Base-by-base conservation (phyloP, 2,329 filamentous ascomycete genomes). In the Sphaerulina vaccinii region DNA sequence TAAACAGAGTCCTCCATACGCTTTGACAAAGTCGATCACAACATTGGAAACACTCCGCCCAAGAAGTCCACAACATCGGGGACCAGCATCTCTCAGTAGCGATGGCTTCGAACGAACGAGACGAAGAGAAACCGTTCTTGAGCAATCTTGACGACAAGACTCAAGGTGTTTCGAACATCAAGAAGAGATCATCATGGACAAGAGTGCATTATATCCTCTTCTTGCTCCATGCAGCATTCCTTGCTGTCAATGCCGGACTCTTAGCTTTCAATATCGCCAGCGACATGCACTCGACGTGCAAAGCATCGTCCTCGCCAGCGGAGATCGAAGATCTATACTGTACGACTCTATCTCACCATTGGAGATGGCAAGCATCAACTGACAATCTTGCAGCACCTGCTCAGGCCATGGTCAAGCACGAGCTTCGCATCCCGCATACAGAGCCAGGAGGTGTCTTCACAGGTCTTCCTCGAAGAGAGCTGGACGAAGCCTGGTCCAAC, bases 81-180 rank as follows among this genome's bases (percentile, higher is more conserved):
- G n/a, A n/a, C n/a, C n/a, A n/a, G n/a, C n/a, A n/a, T n/a, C n/a
- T n/a, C n/a, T n/a, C n/a, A n/a, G n/a, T n/a, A 29, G 38, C 32
- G 24, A 52, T 53, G 51, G 51, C 51, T 8, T 33, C 24, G 11
- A 36, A 35, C 32, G 35, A 49, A 13, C 35, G 44, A 10, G 51
- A 53, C 18, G 51, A 53, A 53, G 51, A 49, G 51, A 53, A 46
- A 24, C 51, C 51, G n/a, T 53, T 53, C n/a, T 39, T 53, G 18
- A 5, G 11, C n/a, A 37, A 19, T 5, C 11, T 19, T 1, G 38
- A 53, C n/a, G 39, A 49, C 19, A 24, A 13, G 5, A 9, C 8
- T 5, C 18, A 16, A 16, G 4, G 16, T 23, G 7, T 29, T 7
- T 29, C 8, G 23, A 16, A 18, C 10, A 21, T 19, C 29, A 36